Percentiles rank a stretch among this genome's conserved stretches.
These are phyloP conservation scores for Wickerhamomyces hampshirensis DNA, from an alignment of 805 yeast genomes.

Conservation along the genomic window DNA sequence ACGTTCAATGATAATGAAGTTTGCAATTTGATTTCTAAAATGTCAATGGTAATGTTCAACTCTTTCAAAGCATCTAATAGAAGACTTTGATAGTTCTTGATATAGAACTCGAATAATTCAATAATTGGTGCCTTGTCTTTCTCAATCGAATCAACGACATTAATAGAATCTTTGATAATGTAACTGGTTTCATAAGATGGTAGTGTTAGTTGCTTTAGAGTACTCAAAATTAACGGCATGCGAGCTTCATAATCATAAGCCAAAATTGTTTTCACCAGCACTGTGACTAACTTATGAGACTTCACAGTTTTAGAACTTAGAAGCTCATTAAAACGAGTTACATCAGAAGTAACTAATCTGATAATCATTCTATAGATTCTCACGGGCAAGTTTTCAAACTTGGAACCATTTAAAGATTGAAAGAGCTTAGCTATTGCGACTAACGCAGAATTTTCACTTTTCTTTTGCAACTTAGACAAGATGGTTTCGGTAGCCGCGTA, in stretches of 20 bases:
- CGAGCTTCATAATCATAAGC: slow-evolving; percentile 36
- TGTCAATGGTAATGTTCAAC: slow-evolving; percentile 33
- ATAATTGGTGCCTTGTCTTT: slow-evolving; percentile 35
- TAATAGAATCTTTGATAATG: slow-evolving; percentile 34
- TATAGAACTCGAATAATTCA: slow-evolving; percentile 35
- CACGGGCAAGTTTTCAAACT: slow-evolving; percentile 36
- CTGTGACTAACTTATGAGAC: slow-evolving; percentile 39
- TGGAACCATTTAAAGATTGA: slow-evolving; percentile 40
- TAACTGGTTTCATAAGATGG: slow-evolving; percentile 34
- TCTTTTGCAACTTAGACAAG: slow-evolving; percentile 38
- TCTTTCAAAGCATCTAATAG: slow-evolving; percentile 36
- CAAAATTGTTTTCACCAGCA: slow-evolving; percentile 38
- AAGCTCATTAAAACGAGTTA: slow-evolving; percentile 21
- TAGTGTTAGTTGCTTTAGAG: slow-evolving; percentile 28
- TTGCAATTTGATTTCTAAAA: slow-evolving; percentile 63
- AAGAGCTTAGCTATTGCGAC: slow-evolving; percentile 42
- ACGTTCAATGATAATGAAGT: slow-evolving; percentile 42
- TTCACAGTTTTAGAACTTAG: slow-evolving; percentile 25
- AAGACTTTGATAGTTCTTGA: slow-evolving; percentile 31
- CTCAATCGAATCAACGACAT: slow-evolving; percentile 29
- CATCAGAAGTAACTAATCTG: slow-evolving; percentile 24
- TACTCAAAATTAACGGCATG: slow-evolving; percentile 30
- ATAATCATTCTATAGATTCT: slow-evolving; percentile 31
- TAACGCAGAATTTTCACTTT: slow-evolving; percentile 40
- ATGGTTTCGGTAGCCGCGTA: slow-evolving; percentile 61